Conservation (phyloP, 2,329 filamentous ascomycete species). For the Aspergillus pseudonomiae region DNA sequence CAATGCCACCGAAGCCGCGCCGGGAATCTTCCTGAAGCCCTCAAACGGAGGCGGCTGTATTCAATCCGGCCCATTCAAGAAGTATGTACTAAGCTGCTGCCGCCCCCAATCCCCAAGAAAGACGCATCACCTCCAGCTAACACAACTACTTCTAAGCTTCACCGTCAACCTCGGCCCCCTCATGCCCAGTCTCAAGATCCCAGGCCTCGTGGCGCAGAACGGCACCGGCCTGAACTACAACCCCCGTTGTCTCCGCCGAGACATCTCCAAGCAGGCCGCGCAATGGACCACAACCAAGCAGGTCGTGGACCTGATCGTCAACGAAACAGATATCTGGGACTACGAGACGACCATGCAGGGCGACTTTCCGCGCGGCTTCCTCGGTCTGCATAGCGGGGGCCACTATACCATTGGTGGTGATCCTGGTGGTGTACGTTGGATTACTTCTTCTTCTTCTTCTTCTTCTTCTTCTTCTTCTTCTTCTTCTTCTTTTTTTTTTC, state of each 20-base stretch:
- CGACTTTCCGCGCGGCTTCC: constrained; percentile 23
- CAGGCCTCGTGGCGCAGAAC: constrained; percentile 17
- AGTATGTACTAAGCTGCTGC: constrained; percentile 20
- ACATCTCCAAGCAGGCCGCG: constrained; percentile 25
- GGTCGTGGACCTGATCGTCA: constrained; percentile 23
- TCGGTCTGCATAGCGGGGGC: constrained; percentile 49
- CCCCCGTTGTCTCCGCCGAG: constrained; percentile 35
- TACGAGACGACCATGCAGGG: constrained; percentile 28
- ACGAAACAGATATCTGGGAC: constrained; percentile 26
- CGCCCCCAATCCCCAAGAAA: not conserved
- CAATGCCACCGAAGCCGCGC: constrained; percentile 29
- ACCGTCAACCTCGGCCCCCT: constrained; percentile 36
- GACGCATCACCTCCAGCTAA: not conserved
- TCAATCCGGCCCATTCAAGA: constrained; percentile 37
- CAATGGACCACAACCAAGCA: constrained; percentile 22
- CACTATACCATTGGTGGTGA: constrained; percentile 52
- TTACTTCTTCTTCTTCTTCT: too few species aligned
- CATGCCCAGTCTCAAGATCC: constrained; percentile 20
- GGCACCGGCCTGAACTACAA: constrained; percentile 31
- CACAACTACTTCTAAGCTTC: constrained; percentile 17
- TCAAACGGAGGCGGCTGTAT: constrained; percentile 51
- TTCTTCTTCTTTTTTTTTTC: not conserved
- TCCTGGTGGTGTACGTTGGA: constrained; percentile 32
- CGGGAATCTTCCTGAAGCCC: constrained; percentile 47
- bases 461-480: too few species aligned